Percentiles rank a stretch among this genome's conserved stretches.
These are phyloP conservation scores for Cryphonectria radicalis DNA, from an alignment of 2,329 filamentous ascomycete genomes.

Conservation along the genomic window DNA sequence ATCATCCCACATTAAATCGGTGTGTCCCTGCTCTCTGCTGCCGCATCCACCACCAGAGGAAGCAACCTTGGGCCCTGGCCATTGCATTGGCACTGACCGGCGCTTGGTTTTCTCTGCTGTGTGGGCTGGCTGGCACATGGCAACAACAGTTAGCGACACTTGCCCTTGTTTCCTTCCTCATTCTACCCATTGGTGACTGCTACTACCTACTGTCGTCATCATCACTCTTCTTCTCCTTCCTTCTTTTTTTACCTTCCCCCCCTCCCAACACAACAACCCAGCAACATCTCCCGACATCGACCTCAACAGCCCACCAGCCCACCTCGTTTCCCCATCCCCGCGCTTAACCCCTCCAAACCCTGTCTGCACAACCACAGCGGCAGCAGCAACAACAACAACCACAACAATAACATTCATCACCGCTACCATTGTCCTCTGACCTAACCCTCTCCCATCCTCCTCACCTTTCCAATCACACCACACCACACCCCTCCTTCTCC, in stretches of 20 bases:
- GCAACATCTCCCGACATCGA: background rate
- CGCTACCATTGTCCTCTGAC: background rate
- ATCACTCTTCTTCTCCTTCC: background rate
- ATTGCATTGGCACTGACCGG: slow-evolving; percentile 1
- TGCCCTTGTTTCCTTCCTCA: background rate
- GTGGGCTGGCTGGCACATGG: background rate
- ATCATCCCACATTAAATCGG: background rate
- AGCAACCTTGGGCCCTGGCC: background rate
- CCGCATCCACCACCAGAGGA: background rate
- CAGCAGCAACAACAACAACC: background rate
- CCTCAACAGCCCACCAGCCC: background rate
- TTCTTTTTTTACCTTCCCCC: background rate
- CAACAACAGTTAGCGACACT: background rate
- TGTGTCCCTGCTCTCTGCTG: background rate
- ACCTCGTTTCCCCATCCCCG: background rate
- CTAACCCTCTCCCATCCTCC: background rate
- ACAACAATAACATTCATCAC: background rate
- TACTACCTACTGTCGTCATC: background rate
- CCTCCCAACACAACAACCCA: background rate
- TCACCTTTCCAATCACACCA: background rate
- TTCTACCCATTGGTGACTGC: background rate
- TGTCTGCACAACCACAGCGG: background rate
- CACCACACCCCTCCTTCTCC: background rate
- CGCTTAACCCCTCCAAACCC: background rate
- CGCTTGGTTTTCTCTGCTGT: background rate